phyloP scores from a whole-genome alignment of 208 protist genomes.

The Wallacemonas sp. region DNA sequence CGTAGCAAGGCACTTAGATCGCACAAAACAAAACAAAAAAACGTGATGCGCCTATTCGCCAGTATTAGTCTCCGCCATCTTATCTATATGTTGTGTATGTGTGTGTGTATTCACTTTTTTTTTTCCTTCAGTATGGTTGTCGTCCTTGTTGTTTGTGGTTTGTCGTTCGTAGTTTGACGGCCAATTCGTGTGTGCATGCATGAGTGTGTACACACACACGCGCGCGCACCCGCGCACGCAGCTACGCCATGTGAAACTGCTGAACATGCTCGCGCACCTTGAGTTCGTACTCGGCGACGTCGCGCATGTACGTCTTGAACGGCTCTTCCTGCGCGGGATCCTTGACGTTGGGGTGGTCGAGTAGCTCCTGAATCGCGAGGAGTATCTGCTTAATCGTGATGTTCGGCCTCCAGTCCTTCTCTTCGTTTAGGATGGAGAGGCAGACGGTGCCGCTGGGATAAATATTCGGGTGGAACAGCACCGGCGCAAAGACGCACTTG shows the following conservation, averaged over 20 bases:
- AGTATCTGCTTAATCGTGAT: constrained; percentile 99
- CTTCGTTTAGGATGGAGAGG: constrained; percentile 98
- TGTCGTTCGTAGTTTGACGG: no score
- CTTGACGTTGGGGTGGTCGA: constrained; percentile 97
- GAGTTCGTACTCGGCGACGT: constrained; percentile 83
- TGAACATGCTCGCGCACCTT: constrained; percentile 85
- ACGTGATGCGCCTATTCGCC: no score
- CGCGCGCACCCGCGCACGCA: no score
- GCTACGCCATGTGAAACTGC: constrained; percentile 44
- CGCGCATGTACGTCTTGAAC: constrained; percentile 87
- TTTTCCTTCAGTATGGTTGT: no score
- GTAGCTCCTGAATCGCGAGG: constrained; percentile 98
- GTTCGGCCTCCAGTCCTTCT: constrained; percentile 98
- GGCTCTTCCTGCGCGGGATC: constrained; percentile 98
- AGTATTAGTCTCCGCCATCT: no score
- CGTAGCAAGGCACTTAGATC: no score
- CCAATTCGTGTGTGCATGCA: no score
- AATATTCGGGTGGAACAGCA: constrained; percentile 99
- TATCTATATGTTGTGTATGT: no score
- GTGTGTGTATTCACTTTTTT: no score
- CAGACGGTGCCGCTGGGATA: constrained; percentile 99
- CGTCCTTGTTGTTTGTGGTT: no score
- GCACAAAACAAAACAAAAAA: no score
- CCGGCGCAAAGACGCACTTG: constrained; percentile 96
- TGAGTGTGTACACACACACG: no score